These are phyloP conservation scores for Linum tenue DNA, from an alignment of 345 rosid genomes.

Conservation along the genomic window DNA sequence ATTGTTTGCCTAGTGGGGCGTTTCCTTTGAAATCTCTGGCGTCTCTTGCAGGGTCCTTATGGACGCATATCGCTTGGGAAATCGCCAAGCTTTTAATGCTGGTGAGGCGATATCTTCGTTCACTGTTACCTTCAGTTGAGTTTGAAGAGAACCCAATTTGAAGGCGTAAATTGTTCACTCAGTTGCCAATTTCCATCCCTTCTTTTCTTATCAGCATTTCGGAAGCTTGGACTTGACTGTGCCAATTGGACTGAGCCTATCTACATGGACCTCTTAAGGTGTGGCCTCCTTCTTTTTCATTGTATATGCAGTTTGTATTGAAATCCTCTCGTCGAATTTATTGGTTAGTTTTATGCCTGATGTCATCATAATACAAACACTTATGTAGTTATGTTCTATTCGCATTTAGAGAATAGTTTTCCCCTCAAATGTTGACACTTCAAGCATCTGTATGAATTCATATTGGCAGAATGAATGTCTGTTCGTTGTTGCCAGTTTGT, in stretches of 20 bases:
- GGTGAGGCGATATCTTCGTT: slow-evolving; percentile 35
- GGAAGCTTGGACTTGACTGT: slow-evolving; percentile 91
- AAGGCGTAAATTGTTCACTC: slow-evolving; percentile 10
- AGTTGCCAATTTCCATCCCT: not conserved
- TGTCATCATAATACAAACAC: too few species aligned
- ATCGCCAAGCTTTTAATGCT: slow-evolving; percentile 76
- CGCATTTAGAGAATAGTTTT: too few species aligned
- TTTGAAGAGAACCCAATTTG: slow-evolving; percentile 1
- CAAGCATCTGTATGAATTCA: too few species aligned
- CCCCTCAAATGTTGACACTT: too few species aligned
- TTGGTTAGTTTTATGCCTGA: not conserved
- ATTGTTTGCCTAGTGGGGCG: too few species aligned
- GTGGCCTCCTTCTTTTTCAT: slow-evolving; percentile 4
- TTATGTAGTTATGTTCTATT: too few species aligned
- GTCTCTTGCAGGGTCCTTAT: slow-evolving; percentile 49
- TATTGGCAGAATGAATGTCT: too few species aligned
- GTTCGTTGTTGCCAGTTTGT: too few species aligned
- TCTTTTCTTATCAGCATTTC: slow-evolving; percentile 48
- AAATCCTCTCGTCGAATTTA: not conserved
- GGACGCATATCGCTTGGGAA: slow-evolving; percentile 70
- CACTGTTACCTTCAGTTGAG: not conserved
- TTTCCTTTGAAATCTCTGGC: too few species aligned
- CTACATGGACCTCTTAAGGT: slow-evolving; percentile 72
- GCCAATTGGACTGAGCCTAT: slow-evolving; percentile 90
- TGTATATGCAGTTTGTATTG: too few species aligned